Percentiles rank a stretch among this genome's conserved stretches.
Evolutionary conservation across 2,329 filamentous ascomycete genomes (phyloP).

Genomic region (Hymenoscyphus fraxineus): DNA sequence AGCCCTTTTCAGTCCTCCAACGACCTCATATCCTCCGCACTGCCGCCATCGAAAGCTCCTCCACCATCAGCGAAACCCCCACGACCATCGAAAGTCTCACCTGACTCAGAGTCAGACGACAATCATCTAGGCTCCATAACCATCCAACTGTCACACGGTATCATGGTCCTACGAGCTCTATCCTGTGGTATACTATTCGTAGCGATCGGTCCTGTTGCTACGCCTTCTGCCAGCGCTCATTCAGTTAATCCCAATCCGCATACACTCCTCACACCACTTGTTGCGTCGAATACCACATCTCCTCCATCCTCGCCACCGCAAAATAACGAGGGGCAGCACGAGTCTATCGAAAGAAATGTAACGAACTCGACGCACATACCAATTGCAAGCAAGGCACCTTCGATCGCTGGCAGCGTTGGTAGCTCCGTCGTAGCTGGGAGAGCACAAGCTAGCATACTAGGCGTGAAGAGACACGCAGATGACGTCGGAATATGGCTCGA

Average conservation of each 20-base stretch:
- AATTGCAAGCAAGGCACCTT: constrained; percentile 32
- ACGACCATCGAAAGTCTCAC: no score
- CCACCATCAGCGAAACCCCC: constrained; percentile 17
- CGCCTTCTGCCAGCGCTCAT: constrained; percentile 25
- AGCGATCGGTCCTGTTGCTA: constrained; percentile 47
- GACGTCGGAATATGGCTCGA: constrained; percentile 59
- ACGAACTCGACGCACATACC: constrained; percentile 11
- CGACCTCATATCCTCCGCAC: constrained; percentile 39
- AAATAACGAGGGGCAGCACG: constrained; percentile 13
- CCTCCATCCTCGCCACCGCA: constrained; percentile 23
- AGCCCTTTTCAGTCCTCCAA: constrained; percentile 40
- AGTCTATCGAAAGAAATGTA: constrained; percentile 3
- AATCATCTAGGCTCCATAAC: constrained; percentile 28
- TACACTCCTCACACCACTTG: constrained; percentile 10
- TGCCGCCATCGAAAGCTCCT: constrained; percentile 31
- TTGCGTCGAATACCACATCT: constrained; percentile 16
- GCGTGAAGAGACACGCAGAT: constrained; percentile 53
- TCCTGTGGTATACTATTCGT: constrained; percentile 60
- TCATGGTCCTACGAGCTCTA: constrained; percentile 55
- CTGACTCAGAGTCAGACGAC: constrained; percentile 6
- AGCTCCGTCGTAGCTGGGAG: constrained; percentile 35
- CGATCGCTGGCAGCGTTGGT: constrained; percentile 31
- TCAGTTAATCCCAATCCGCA: constrained; percentile 8
- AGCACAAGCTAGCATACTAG: constrained; percentile 45
- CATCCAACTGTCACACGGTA: constrained; percentile 52